A percentile compares a stretch with the other conserved stretches of the same genome.
Conservation (phyloP, 768 basidiomycete species). For the Xerocomellus amylosporus region DNA sequence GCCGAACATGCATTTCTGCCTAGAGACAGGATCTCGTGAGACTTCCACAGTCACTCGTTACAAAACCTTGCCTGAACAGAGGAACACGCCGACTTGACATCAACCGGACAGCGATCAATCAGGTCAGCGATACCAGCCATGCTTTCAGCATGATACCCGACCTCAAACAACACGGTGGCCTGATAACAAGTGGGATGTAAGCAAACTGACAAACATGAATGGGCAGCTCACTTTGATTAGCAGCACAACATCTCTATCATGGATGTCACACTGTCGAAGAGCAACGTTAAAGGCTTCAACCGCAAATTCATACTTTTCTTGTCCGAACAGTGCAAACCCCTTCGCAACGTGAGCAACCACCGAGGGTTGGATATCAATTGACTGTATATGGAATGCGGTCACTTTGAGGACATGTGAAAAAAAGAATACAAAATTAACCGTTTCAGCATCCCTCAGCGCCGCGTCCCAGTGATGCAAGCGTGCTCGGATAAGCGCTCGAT, state of each 20-base stretch:
- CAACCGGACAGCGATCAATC: slow-evolving; percentile 1
- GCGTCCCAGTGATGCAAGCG: slow-evolving; percentile 3
- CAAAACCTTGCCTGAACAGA: slow-evolving; percentile 5
- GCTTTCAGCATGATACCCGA: slow-evolving; percentile 10
- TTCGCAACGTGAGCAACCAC: slow-evolving; percentile 7
- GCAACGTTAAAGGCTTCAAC: slow-evolving; percentile 6
- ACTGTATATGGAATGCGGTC: neutral
- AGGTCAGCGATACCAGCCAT: slow-evolving; percentile 9
- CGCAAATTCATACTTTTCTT: slow-evolving; percentile 3
- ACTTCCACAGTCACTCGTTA: neutral
- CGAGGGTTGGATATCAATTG: slow-evolving; percentile 9
- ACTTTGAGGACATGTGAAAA: neutral
- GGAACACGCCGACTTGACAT: neutral
- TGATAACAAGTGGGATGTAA: neutral
- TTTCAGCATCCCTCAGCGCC: slow-evolving; percentile 11
- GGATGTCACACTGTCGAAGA: slow-evolving; percentile 6
- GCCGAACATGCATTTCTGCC: slow-evolving; percentile 8
- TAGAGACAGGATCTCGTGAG: neutral
- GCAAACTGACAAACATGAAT: no score
- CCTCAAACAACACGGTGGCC: slow-evolving; percentile 8
- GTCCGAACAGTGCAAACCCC: slow-evolving; percentile 9
- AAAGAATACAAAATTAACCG: neutral
- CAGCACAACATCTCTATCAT: slow-evolving; percentile 2
- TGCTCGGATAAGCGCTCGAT: slow-evolving; percentile 7
- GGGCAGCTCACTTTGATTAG: neutral